phyloP scores from a whole-genome alignment of 495 filamentous ascomycete genomes.

The Podospora sp. region DNA sequence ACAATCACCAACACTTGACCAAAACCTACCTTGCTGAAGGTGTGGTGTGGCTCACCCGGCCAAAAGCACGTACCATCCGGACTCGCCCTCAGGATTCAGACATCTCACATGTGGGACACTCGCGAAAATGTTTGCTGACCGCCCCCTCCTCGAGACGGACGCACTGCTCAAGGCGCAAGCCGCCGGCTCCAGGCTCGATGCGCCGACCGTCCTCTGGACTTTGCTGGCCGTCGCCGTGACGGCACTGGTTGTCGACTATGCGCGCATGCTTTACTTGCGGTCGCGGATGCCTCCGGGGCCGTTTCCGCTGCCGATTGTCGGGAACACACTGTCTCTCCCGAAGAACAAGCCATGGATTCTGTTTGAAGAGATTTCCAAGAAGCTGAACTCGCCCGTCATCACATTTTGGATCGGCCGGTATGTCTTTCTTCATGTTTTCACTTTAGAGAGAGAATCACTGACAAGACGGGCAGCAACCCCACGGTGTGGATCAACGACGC shows the following conservation, averaged over 20 bases:
- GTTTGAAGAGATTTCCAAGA: conserved; percentile 61
- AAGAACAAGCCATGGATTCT: conserved; percentile 66
- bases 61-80: too few species aligned
- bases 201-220: conserved; percentile 24
- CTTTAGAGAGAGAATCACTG: background rate
- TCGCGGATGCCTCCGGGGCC: conserved; percentile 62
- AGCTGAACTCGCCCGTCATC: conserved; percentile 56
- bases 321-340: conserved; percentile 62
- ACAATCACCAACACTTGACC: too few species aligned
- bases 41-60: too few species aligned
- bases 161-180: conserved; percentile 28
- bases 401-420: conserved; percentile 64
- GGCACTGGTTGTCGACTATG: conserved; percentile 49
- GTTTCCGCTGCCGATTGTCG: conserved; percentile 50
- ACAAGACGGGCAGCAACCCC: conserved; percentile 47
- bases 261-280: conserved; percentile 51
- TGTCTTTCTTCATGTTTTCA: conserved; percentile 5
- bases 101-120: too few species aligned
- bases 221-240: conserved; percentile 34
- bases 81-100: too few species aligned
- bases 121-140: conserved; percentile 33
- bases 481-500: conserved; percentile 69
- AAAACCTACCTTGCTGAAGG: too few species aligned
- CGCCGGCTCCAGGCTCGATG: conserved; percentile 17
- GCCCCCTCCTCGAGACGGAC: conserved; percentile 22